Conservation (phyloP, 352 stramenopile genomes). For the Aphanomyces astaci region DNA sequence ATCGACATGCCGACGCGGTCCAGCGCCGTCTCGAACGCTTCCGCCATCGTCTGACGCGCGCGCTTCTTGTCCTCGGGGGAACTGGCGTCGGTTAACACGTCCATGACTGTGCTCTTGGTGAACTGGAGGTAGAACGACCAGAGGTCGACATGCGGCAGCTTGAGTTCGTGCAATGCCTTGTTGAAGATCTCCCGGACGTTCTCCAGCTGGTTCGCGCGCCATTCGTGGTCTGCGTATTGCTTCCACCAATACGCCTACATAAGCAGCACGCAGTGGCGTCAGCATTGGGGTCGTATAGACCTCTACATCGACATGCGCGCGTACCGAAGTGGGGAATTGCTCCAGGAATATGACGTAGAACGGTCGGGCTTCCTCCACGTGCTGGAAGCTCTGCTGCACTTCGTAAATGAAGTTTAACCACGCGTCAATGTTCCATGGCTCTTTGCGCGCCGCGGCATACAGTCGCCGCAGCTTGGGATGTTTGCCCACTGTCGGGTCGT, state of each 20-base stretch:
- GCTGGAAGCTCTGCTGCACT: constrained; percentile 43
- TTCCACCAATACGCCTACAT: constrained; percentile 75
- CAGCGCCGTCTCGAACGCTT: constrained; percentile 73
- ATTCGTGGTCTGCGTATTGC: constrained; percentile 76
- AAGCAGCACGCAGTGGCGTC: not conserved
- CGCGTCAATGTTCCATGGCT: constrained; percentile 65
- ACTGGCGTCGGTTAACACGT: constrained; percentile 57
- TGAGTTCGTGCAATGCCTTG: constrained; percentile 79
- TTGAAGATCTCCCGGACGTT: constrained; percentile 83
- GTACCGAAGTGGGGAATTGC: constrained; percentile 57
- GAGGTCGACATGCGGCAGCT: constrained; percentile 72
- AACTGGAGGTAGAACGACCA: constrained; percentile 86
- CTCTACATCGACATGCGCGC: too few species aligned
- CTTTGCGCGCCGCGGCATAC: constrained; percentile 40
- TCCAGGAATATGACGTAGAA: constrained; percentile 74
- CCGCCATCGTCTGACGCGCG: constrained; percentile 69
- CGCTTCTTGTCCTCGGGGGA: constrained; percentile 43
- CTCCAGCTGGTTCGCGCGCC: constrained; percentile 78
- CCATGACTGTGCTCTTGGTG: constrained; percentile 75
- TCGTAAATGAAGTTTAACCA: constrained; percentile 78
- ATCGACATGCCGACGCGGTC: constrained; percentile 79
- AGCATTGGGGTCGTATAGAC: too few species aligned
- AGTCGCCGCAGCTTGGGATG: constrained; percentile 60
- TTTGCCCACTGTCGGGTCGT: constrained; percentile 29
- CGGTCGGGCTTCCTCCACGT: constrained; percentile 48